These are phyloP conservation scores for Neurospora pannonica DNA, from an alignment of 495 filamentous ascomycete species.

Conservation along the genomic window DNA sequence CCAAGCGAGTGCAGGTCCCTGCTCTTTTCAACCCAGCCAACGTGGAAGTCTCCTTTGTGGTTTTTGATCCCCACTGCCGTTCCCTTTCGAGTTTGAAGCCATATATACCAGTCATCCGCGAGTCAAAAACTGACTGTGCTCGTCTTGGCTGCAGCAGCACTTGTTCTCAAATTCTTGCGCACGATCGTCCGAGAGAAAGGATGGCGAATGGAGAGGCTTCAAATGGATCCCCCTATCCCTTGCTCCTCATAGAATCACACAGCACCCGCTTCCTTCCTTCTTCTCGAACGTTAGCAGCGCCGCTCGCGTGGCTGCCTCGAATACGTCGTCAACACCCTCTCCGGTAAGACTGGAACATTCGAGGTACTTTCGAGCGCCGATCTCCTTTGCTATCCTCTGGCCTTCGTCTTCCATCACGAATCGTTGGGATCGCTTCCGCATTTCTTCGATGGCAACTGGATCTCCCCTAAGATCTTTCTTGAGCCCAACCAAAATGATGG, in stretches of 20 bases:
- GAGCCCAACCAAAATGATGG: conserved; percentile 91
- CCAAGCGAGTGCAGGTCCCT: background rate
- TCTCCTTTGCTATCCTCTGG: conserved; percentile 66
- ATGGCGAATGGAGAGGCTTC: background rate
- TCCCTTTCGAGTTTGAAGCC: background rate
- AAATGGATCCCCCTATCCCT: background rate
- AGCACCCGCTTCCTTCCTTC: conserved; percentile 73
- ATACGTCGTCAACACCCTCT: conserved; percentile 97
- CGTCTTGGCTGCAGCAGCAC: background rate
- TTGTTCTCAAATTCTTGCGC: background rate
- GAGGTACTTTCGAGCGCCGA: conserved; percentile 91
- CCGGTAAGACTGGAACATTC: conserved; percentile 96
- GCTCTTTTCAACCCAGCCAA: background rate
- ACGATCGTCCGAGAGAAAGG: background rate
- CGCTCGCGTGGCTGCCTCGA: conserved; percentile 94
- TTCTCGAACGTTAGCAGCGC: conserved; percentile 88
- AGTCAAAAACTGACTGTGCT: background rate
- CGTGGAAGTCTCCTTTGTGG: background rate
- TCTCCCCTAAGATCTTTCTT: conserved; percentile 98
- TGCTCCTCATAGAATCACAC: conserved; percentile 70
- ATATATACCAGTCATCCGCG: background rate
- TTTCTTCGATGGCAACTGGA: conserved; percentile 87
- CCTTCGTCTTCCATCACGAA: conserved; percentile 79
- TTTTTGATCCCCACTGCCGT: background rate
- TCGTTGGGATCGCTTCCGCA: conserved; percentile 84